Evolutionary conservation across 768 basidiomycete genomes (phyloP).

Genomic region (Russula brevipes): DNA sequence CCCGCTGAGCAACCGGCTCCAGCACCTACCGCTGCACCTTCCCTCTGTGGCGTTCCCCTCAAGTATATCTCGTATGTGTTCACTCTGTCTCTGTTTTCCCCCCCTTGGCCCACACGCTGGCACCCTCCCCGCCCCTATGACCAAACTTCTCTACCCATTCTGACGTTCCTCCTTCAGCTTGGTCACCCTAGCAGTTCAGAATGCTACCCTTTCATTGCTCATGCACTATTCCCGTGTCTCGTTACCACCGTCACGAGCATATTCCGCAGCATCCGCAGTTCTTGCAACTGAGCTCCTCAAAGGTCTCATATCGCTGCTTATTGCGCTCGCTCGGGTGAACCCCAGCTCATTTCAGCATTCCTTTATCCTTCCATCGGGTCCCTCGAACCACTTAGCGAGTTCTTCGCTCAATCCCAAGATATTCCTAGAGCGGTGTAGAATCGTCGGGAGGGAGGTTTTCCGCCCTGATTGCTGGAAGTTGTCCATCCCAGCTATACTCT

Average conservation of each 20-base stretch:
- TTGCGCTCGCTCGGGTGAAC: conserved; percentile 71
- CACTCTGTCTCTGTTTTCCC: background rate
- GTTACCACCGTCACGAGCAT: conserved; percentile 64
- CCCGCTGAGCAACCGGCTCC: conserved; percentile 27
- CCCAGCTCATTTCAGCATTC: conserved; percentile 32
- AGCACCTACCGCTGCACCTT: conserved; percentile 41
- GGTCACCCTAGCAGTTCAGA: conserved; percentile 86
- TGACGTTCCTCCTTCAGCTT: conserved; percentile 42
- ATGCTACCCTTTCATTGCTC: conserved; percentile 83
- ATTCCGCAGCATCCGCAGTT: conserved; percentile 92
- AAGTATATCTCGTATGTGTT: conserved; percentile 73
- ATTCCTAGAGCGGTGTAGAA: conserved; percentile 46
- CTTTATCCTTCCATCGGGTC: conserved; percentile 21
- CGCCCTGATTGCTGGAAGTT: conserved; percentile 95
- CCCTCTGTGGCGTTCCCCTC: conserved; percentile 63
- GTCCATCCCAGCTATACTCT: conserved; percentile 93
- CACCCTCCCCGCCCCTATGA: background rate
- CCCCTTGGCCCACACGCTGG: background rate
- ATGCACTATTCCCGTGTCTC: conserved; percentile 96
- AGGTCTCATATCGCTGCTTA: conserved; percentile 76
- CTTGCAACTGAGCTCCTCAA: conserved; percentile 93
- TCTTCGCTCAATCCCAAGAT: conserved; percentile 35
- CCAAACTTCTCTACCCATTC: background rate
- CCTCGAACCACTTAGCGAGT: conserved; percentile 30
- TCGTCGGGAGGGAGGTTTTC: conserved; percentile 65